Evolutionary conservation across 2,329 filamentous ascomycete species (phyloP), one percentile per base, ranked within the genome.

Genomic region (Apiospora hydei): DNA sequence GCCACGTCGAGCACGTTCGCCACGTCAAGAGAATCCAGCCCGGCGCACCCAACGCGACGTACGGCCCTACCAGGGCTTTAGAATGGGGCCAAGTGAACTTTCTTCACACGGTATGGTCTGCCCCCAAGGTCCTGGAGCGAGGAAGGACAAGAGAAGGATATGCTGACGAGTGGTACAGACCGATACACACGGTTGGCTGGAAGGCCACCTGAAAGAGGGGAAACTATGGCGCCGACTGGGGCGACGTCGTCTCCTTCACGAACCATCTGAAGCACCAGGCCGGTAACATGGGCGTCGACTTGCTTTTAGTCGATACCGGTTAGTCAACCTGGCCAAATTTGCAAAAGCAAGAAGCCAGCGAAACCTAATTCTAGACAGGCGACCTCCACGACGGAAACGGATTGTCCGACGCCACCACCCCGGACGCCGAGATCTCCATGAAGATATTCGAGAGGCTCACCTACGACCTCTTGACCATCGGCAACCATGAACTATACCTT

Each of bases 151-250:
- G 2, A 30, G n/a, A 30, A 38, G 14, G 16, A 53, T 7, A 16
- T 43, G 41, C 46, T 44, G 67, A 38, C 30, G 18, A n/a, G 16
- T 61, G 6, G 10, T 43, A n/a, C 46, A 38, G 0, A 98, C 96
- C 49, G 93, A 98, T 81, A 96, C 94, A 4, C 96, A 98, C 83
- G 96, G 96, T 77, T 99, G 96, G 96, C 92, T 96, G 80, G 94
- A 91, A 10, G 96, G 96, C 1, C 96, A 99, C 85, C 84, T 98
- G 7, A 92, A 95, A 85, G 96, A 99, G 84, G 84, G 88, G 94
- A 2, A 96, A 96, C 73, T 99, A 97, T 83, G 95, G 94, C 6
- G 96, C 94, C 67, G 96, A 99, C 82, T 98, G 96, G 95, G 96
- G 96, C 72, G 96, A 99, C 83, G 98, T 98, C 82, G 88, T 98